Percentiles rank a stretch among this genome's conserved stretches.
phyloP scores from a whole-genome alignment of 2,329 filamentous ascomycete species.

The Clonostachys chloroleuca region DNA sequence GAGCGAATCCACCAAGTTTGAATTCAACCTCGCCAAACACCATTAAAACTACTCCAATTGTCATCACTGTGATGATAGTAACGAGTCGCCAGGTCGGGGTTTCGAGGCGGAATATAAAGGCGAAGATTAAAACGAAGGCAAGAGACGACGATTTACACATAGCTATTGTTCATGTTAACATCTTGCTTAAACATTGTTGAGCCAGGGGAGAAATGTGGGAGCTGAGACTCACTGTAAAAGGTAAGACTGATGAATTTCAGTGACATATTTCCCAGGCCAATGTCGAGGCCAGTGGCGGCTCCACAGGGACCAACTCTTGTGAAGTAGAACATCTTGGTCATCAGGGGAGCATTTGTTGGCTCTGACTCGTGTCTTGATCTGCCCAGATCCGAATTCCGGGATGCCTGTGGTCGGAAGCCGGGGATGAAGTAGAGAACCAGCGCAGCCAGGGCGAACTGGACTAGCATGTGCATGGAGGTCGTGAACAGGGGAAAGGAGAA shows the following conservation, averaged over 20 bases:
- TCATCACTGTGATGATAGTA: slow-evolving; percentile 88
- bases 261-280: slow-evolving; percentile 92
- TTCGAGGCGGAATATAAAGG: slow-evolving; percentile 90
- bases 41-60: slow-evolving; percentile 93
- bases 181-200: background rate
- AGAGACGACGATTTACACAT: slow-evolving; percentile 99
- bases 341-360: slow-evolving; percentile 51
- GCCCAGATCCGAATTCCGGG: slow-evolving; percentile 40
- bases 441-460: slow-evolving; percentile 80
- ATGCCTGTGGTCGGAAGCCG: slow-evolving; percentile 63
- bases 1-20: slow-evolving; percentile 77
- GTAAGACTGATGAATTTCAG: slow-evolving; percentile 94
- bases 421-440: slow-evolving; percentile 80
- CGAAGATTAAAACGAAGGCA: slow-evolving; percentile 91
- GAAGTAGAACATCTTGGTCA: slow-evolving; percentile 88
- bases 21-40: slow-evolving; percentile 93
- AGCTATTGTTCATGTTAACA: slow-evolving; percentile 39
- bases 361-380: slow-evolving; percentile 47
- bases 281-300: slow-evolving; percentile 87
- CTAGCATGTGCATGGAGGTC: slow-evolving; percentile 90
- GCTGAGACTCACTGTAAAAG: slow-evolving; percentile 70
- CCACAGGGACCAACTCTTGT: slow-evolving; percentile 91
- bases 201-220: too few species aligned
- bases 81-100: slow-evolving; percentile 81
- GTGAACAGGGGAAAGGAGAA: slow-evolving; percentile 96